Evolutionary conservation across 345 rosid species (phyloP), one percentile per base, ranked within the genome.

Genomic region (Theobroma cacao): DNA sequence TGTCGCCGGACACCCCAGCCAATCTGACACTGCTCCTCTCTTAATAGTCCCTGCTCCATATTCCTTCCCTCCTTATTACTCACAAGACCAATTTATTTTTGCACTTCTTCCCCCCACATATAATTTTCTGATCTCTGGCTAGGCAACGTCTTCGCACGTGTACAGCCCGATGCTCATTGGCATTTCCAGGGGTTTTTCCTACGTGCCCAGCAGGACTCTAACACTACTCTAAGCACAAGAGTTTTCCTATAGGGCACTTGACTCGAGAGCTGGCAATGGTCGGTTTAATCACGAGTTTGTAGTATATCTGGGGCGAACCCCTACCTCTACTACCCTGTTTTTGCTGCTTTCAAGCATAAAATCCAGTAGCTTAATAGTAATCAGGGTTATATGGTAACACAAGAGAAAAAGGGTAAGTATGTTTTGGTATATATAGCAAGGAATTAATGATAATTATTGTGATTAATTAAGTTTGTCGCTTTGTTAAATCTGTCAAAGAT

Each of bases 121-220:
- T 78, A 8, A 30, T 67, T 63, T 84, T 38, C 10, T 41, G 10
- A 6, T 7, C 28, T 18, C 4, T 31, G n/a, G n/a, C n/a, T 48
- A 20, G 17, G 28, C 75, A 71, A 52, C 82, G 28, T 34, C 75
- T 68, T 79, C 80, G 87, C 90, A 88, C 94, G 86, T 91, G 92
- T 91, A 89, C 91, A 89, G 85, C 89, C 81, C 82, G 72, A 82
- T 77, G 61, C 77, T 38, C 56, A 84, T 82, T 53, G 81, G 40
- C 80, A 72, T 75, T 43, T 64, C 36, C n/a, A n/a, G n/a, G 28
- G 47, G 47, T 53, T 36, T 59, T 34, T 53, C 34, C 50, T 81
- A 75, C 84, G 85, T 79, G 84, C 85, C 69, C 74, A 52, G 52
- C 76, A 56, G 52, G 68, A 56, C 66, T 24, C 38, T 41, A 33